Conservation (phyloP, 2,329 filamentous ascomycete species). For the Parastagonospora avenae region DNA sequence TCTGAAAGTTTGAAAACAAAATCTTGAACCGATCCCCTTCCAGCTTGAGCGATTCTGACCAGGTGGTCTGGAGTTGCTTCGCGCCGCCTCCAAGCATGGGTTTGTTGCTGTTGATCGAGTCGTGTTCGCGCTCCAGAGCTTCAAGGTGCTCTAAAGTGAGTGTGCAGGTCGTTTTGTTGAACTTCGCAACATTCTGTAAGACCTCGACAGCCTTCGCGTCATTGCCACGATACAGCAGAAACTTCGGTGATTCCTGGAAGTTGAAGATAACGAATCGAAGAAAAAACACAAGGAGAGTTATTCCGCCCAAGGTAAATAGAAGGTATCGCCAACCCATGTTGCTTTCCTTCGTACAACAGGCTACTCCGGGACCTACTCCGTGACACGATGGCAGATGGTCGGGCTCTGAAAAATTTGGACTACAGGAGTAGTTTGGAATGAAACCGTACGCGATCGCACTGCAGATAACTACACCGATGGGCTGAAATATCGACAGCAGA, state of each 20-base stretch:
- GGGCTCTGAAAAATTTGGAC: slow-evolving; percentile 56
- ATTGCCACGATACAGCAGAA: slow-evolving; percentile 58
- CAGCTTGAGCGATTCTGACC: slow-evolving; percentile 42
- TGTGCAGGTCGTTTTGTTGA: slow-evolving; percentile 46
- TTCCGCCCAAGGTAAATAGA: slow-evolving; percentile 48
- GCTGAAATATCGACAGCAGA: slow-evolving; percentile 61
- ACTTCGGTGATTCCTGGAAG: slow-evolving; percentile 66
- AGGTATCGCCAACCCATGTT: slow-evolving; percentile 56
- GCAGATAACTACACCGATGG: slow-evolving; percentile 59
- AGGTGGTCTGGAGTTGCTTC: slow-evolving; percentile 37
- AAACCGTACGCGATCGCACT: slow-evolving; percentile 60
- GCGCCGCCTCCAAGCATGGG: slow-evolving; percentile 40
- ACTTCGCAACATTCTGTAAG: slow-evolving; percentile 50
- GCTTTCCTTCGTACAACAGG: slow-evolving; percentile 45
- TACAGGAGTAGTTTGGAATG: slow-evolving; percentile 58
- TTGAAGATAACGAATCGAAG: slow-evolving; percentile 60
- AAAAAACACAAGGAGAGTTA: slow-evolving; percentile 54
- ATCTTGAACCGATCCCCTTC: slow-evolving; percentile 53
- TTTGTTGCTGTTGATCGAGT: slow-evolving; percentile 20
- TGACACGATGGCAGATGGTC: slow-evolving; percentile 54
- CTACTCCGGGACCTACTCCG: slow-evolving; percentile 30
- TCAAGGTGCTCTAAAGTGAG: slow-evolving; percentile 46
- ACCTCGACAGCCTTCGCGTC: slow-evolving; percentile 59
- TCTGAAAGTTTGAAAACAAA: slow-evolving; percentile 50
- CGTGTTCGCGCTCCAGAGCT: slow-evolving; percentile 38